Evolutionary conservation across 306 rosid genomes (phyloP), one percentile per base, ranked within the genome.

Genomic region (Nissolia schottii): DNA sequence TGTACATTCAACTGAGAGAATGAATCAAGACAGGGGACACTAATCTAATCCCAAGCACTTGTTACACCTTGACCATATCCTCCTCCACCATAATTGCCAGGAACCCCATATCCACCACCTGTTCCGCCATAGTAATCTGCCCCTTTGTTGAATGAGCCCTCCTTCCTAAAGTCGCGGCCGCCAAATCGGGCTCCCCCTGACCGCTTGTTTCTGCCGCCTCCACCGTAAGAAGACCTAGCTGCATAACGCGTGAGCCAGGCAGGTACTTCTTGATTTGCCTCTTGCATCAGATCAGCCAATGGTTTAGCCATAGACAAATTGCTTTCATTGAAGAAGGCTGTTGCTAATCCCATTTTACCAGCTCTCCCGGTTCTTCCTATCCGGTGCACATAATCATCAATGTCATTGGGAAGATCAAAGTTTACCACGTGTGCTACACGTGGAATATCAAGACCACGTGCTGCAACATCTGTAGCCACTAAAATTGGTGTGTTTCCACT

Each of bases 381-480:
- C 81, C 96, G 84, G 54, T 87, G 93, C 58, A 90, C 96, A 64
- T 90, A 90, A 76, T 90, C 96, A 58, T 90, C 96, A 41, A 90
- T 86, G 84, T 90, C 93, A 51, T 87, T 87, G 12, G 96, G 96
- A 34, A 90, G 91, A 75, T 90, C 93, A 70, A 90, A 90, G 50
- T 90, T 90, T 58, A 90, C 89, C 78, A 90, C 96, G 10, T 90
- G 96, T 38, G 88, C 89, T 24, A 90, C 96, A 22, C 84, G 87
- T 11, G 96, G 96, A 46, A 90, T 90, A 61, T 90, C 96, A 57
- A 90, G 93, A 61, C 96, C 96, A 67, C 96, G 91, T 46, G 96
- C 93, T 18, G 96, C 96, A 70, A 90, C 93, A 75, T 90, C 96
- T 2, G 96, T 90, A 50, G 96, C 96, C 81, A 90, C 96, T 51